Conservation (phyloP, 177 flowering plant genomes). For the Vitis hybrid region DNA sequence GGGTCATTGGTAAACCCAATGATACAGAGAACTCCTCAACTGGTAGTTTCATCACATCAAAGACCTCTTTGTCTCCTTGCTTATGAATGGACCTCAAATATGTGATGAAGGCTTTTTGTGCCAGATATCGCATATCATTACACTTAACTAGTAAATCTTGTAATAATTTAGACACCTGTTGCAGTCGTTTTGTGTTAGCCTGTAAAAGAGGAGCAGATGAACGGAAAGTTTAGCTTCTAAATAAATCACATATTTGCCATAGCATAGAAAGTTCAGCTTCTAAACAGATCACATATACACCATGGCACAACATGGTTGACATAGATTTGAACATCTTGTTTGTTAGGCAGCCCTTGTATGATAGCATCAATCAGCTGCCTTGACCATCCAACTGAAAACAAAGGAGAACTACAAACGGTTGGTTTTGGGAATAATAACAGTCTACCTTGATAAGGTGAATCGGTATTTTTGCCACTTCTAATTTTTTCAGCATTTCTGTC, state of each 20-base stretch:
- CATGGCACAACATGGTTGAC: neutral
- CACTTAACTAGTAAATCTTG: constrained; percentile 68
- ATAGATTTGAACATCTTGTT: neutral
- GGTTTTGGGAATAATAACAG: neutral
- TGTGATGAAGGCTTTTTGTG: constrained; percentile 79
- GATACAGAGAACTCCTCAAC: constrained; percentile 84
- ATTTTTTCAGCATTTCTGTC: constrained; percentile 70
- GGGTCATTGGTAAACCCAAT: constrained; percentile 83
- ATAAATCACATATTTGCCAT: neutral
- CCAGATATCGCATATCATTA: constrained; percentile 58
- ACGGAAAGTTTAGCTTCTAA: constrained; percentile 6
- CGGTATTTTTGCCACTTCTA: constrained; percentile 66
- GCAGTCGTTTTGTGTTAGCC: constrained; percentile 65
- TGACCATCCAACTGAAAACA: neutral
- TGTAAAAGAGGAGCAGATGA: constrained; percentile 28
- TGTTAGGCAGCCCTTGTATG: neutral
- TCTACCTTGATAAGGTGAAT: constrained; percentile 59
- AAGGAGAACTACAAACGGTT: neutral
- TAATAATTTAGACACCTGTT: constrained; percentile 62
- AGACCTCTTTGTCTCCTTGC: constrained; percentile 71
- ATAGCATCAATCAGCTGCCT: neutral
- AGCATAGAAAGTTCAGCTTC: neutral
- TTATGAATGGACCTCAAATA: constrained; percentile 73
- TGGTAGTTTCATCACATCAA: constrained; percentile 71
- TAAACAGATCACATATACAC: neutral